Evolutionary conservation across 108 stramenopile species (phyloP), one percentile per base, ranked within the genome.

Genomic region (Hondaea fermentalgiana): DNA sequence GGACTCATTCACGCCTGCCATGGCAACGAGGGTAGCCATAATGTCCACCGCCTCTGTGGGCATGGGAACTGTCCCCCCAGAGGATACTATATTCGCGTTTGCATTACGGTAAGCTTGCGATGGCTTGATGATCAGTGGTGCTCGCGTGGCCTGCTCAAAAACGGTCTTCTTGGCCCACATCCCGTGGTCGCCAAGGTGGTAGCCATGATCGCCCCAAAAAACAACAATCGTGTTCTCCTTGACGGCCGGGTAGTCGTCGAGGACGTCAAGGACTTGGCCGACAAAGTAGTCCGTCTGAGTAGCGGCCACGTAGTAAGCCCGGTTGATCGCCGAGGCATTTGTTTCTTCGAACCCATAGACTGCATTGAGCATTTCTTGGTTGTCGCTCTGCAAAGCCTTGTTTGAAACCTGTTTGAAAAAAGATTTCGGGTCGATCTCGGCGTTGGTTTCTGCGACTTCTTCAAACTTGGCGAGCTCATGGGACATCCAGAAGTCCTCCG

Each of bases 121-220:
- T 12, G 64, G 64, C 10, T 23, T 14, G 25, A 69, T 69, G 4
- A 28, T 42, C 10, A 69, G 42, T 6, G 88, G 88, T 12, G 42
- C 88, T 5, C 88, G 59, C 19, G 60, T 60, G 6, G 64, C 69
- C 23, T 60, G 60, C 42, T 88, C 88, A 60, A 60, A 72, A 45
- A 64, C 60, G 6, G 88, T 88, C 60, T 88, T 88, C 42, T 58
- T 58, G 57, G 58, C 72, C 53, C 72, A 89, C 72, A 76, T 72
- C 3, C 55, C 72, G 16, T 28, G 25, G 25, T 72, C 89, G 23
- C 89, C 72, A 3, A 58, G 55, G 5, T 76, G 72, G 5, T 35
- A 76, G 5, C 72, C 72, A 59, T 83, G 89, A 28, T 83, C 76
- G 6, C 76, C 76, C 76, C 76, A 83, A 4, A 83, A 83, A 12